Evolutionary conservation across 306 rosid genomes (phyloP).

Genomic region (Lathyrus sativus): DNA sequence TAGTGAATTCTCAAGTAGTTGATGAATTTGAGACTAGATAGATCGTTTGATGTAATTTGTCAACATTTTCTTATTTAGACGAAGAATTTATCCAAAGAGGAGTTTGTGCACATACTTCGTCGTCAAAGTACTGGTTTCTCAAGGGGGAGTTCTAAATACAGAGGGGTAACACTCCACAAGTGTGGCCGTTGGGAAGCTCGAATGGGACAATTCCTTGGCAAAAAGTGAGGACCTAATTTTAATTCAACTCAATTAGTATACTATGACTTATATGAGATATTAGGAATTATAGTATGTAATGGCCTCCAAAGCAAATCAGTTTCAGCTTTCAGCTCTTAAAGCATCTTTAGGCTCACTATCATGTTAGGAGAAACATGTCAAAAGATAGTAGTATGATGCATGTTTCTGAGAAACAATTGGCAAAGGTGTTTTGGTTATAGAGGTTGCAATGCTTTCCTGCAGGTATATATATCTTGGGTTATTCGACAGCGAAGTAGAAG

Average conservation of each 20-base stretch:
- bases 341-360: slow-evolving; percentile 39
- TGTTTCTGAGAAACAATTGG: slow-evolving; percentile 68
- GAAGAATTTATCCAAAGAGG: slow-evolving; percentile 87
- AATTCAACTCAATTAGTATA: slow-evolving; percentile 36
- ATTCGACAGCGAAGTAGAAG: slow-evolving; percentile 99
- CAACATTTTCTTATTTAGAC: slow-evolving; percentile 48
- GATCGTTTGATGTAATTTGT: slow-evolving; percentile 5
- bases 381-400: slow-evolving; percentile 52
- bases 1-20: slow-evolving; percentile 26
- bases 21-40: slow-evolving; percentile 23
- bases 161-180: slow-evolving; percentile 95
- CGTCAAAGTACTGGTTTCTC: slow-evolving; percentile 98
- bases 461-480: slow-evolving; percentile 99
- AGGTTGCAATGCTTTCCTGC: slow-evolving; percentile 91
- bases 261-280: slow-evolving; percentile 21
- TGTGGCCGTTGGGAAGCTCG: slow-evolving; percentile 99
- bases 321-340: slow-evolving; percentile 42
- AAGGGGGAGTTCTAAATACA: slow-evolving; percentile 86
- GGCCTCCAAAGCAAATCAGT: slow-evolving; percentile 44
- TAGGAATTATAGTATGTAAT: slow-evolving; percentile 28
- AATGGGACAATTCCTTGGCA: slow-evolving; percentile 97
- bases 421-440: slow-evolving; percentile 75
- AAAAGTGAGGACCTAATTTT: slow-evolving; percentile 78
- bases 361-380: slow-evolving; percentile 48
- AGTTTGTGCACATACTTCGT: slow-evolving; percentile 90